These are phyloP conservation scores for Penicillium steckii DNA, from an alignment of 495 filamentous ascomycete species.

Conservation along the genomic window DNA sequence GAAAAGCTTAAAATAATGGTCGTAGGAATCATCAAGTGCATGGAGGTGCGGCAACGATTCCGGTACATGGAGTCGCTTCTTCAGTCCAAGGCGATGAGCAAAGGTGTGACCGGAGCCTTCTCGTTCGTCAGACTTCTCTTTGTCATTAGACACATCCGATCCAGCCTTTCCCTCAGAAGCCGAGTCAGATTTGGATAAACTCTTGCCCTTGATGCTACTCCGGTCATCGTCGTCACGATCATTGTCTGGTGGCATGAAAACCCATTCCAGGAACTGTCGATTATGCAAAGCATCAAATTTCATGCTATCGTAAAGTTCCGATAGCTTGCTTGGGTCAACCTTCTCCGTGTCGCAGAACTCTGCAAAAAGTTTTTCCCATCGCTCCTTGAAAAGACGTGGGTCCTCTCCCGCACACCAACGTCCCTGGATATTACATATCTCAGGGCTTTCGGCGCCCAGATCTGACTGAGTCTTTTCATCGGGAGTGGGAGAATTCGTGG, in stretches of 20 bases:
- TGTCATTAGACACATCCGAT: slow-evolving; percentile 26
- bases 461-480: slow-evolving; percentile 34
- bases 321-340: slow-evolving; percentile 96
- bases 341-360: slow-evolving; percentile 98
- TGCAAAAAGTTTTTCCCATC: slow-evolving; percentile 97
- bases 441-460: slow-evolving; percentile 42
- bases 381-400: slow-evolving; percentile 88
- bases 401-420: slow-evolving; percentile 98
- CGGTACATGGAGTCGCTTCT: slow-evolving; percentile 38
- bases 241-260: slow-evolving; percentile 80
- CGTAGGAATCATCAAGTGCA: slow-evolving; percentile 47
- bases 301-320: slow-evolving; percentile 97
- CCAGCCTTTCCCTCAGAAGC: slow-evolving; percentile 22
- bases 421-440: slow-evolving; percentile 71
- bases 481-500: background rate
- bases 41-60: slow-evolving; percentile 46
- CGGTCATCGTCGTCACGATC: slow-evolving; percentile 65
- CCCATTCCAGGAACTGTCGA: slow-evolving; percentile 94
- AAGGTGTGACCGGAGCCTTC: slow-evolving; percentile 44
- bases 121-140: slow-evolving; percentile 34
- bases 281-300: slow-evolving; percentile 99
- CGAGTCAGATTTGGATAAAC: slow-evolving; percentile 30
- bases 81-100: slow-evolving; percentile 49
- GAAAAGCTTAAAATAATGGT: slow-evolving; percentile 84
- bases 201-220: slow-evolving; percentile 23